A percentile compares a stretch with the other conserved stretches of the same genome.
Conservation (phyloP, 2,329 filamentous ascomycete genomes). For the Talaromyces sp. region DNA sequence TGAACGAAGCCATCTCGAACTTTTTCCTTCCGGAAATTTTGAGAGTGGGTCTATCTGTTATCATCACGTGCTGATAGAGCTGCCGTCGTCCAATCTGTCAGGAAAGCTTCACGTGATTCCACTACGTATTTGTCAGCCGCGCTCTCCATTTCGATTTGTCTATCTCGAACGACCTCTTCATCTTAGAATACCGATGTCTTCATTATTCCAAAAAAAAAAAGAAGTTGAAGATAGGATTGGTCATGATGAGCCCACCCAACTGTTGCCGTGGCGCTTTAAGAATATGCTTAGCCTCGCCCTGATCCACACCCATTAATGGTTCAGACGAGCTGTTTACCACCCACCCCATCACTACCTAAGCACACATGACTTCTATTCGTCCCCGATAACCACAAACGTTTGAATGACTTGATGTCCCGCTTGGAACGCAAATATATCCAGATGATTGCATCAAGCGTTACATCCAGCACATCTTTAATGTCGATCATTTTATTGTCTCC, state of each 20-base stretch:
- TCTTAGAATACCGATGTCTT: background rate
- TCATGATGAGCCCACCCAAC: no score
- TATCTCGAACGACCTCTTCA: background rate
- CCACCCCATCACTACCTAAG: background rate
- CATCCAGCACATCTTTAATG: conserved; percentile 7
- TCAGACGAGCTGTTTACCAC: background rate
- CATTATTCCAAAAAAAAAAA: no score
- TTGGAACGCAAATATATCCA: background rate
- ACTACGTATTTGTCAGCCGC: background rate
- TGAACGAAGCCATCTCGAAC: background rate
- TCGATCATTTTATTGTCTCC: conserved; percentile 8
- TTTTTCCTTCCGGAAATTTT: conserved; percentile 38
- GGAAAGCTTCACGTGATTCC: background rate
- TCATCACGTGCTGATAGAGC: conserved; percentile 42
- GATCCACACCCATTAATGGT: background rate
- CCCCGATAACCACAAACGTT: background rate
- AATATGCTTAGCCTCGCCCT: background rate
- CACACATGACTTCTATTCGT: conserved; percentile 1
- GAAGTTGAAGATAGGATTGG: no score
- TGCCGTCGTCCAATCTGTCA: background rate
- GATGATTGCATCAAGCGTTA: conserved; percentile 12
- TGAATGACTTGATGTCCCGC: background rate
- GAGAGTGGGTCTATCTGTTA: conserved; percentile 32
- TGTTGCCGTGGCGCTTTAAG: background rate
- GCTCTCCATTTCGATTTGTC: background rate